Conservation (phyloP, 257 asterid genomes). For the Schizonepeta tenuifolia region DNA sequence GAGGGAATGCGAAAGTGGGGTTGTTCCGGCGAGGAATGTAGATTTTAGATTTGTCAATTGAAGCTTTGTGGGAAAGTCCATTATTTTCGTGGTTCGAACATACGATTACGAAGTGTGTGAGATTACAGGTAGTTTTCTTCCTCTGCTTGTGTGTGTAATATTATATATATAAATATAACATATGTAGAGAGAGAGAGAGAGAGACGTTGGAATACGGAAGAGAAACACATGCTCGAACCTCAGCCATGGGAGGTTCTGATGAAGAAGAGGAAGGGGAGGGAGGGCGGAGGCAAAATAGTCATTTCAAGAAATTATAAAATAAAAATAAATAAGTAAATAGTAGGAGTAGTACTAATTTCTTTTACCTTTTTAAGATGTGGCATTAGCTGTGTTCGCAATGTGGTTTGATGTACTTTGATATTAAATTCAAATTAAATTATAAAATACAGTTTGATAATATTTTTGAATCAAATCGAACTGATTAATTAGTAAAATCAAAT, state of each 20-base stretch:
- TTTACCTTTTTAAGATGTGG: no score
- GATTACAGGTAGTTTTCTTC: background rate
- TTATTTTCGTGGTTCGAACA: slow-evolving; percentile 9
- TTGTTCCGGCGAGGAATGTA: slow-evolving; percentile 56
- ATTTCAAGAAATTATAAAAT: background rate
- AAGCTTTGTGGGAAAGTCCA: slow-evolving; percentile 60
- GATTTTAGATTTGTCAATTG: slow-evolving; percentile 56
- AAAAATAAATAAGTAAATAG: no score
- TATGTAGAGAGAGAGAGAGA: slow-evolving; percentile 3
- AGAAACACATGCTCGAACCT: background rate
- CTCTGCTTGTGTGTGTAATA: background rate
- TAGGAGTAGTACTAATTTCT: no score
- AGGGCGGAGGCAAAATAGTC: background rate
- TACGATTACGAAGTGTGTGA: background rate
- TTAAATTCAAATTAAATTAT: no score
- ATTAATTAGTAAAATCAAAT: no score
- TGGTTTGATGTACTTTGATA: no score
- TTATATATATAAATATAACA: background rate
- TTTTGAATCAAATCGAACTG: no score
- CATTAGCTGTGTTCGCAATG: no score
- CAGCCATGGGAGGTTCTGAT: background rate
- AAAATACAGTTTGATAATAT: no score
- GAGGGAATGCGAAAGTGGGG: slow-evolving; percentile 40
- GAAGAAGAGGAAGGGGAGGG: background rate
- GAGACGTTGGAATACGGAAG: background rate